Evolutionary conservation across 1,139 yeast genomes (phyloP).

Genomic region (Yamadazyma aaseri): DNA sequence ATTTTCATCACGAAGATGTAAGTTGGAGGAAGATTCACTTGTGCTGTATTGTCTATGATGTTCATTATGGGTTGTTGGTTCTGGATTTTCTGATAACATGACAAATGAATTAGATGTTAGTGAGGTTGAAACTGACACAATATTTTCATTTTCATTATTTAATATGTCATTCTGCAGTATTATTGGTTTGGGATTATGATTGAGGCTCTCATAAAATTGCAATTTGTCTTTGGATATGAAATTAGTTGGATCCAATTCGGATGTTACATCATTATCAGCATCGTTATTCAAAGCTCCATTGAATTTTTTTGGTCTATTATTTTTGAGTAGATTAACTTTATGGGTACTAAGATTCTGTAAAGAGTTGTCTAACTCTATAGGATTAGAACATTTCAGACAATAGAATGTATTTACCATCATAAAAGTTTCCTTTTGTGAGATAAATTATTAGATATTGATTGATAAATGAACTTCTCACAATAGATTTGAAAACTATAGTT

Average conservation of each 20-base stretch:
- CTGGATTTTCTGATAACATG: conserved; percentile 24
- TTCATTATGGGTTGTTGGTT: conserved; percentile 6
- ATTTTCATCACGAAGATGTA: conserved; percentile 5
- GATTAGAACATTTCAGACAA: conserved; percentile 38
- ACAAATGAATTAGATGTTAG: conserved; percentile 32
- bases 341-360: conserved; percentile 29
- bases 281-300: conserved; percentile 9
- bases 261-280: conserved; percentile 13
- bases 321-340: conserved; percentile 32
- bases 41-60: conserved; percentile 1
- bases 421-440: no score
- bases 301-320: conserved; percentile 14
- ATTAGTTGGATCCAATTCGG: conserved; percentile 26
- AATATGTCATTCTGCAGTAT: conserved; percentile 16
- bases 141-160: conserved; percentile 12
- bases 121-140: conserved; percentile 15
- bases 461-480: no score
- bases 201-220: conserved; percentile 23
- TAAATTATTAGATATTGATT: no score
- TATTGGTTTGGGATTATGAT: conserved; percentile 19
- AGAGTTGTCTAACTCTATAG: conserved; percentile 30
- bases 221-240: conserved; percentile 35
- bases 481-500: no score
- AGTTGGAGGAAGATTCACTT: conserved; percentile 1
- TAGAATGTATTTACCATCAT: conserved; percentile 9